These are phyloP conservation scores for Talaromyces borbonicus DNA, from an alignment of 495 filamentous ascomycete genomes.

Conservation along the genomic window DNA sequence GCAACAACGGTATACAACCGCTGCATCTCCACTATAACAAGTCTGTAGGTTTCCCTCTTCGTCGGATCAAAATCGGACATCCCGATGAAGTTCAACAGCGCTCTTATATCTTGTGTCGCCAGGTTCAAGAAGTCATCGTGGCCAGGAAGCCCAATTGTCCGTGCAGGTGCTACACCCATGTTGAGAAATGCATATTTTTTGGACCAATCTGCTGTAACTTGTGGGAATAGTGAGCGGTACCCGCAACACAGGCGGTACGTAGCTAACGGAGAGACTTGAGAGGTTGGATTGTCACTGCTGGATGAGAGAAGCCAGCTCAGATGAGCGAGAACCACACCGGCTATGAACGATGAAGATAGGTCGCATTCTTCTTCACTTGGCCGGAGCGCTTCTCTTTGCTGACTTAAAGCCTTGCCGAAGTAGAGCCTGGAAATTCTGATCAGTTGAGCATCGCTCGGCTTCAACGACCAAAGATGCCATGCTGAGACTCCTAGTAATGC, in stretches of 20 bases:
- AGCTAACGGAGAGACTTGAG: background rate
- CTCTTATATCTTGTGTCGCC: background rate
- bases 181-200: background rate
- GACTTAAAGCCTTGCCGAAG: constrained; percentile 3
- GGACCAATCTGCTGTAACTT: background rate
- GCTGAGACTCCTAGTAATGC: constrained; percentile 6
- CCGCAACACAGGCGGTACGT: constrained; percentile 3
- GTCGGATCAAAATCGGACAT: background rate
- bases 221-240: background rate
- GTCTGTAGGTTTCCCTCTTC: background rate
- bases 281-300: background rate
- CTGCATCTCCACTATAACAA: background rate
- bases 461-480: constrained; percentile 6
- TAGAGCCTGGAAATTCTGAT: background rate
- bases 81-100: background rate
- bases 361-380: background rate
- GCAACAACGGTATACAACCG: background rate
- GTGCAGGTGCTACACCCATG: background rate
- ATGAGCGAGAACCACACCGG: constrained; percentile 3
- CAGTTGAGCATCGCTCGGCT: background rate
- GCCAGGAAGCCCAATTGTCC: background rate
- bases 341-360: background rate
- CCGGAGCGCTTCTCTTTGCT: background rate
- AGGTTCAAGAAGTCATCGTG: background rate
- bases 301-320: constrained; percentile 3